Evolutionary conservation across 352 stramenopile genomes (phyloP).

Genomic region (Pythium rhizo-oryzae): DNA sequence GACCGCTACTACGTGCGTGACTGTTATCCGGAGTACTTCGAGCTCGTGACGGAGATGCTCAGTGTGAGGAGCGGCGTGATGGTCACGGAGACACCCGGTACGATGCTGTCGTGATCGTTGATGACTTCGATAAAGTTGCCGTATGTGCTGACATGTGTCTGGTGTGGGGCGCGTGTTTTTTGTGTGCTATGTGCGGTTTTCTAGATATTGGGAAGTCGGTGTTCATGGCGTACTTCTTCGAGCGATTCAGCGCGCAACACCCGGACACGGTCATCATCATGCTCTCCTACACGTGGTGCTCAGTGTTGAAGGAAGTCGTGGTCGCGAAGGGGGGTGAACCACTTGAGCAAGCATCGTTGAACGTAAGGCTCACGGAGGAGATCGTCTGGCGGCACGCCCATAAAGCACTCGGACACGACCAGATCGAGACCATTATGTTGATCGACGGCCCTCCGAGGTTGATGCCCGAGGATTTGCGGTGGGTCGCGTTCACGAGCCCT

Average conservation of each 20-base stretch:
- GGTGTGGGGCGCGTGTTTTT: neutral
- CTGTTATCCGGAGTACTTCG: slow-evolving; percentile 11
- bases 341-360: no score
- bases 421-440: neutral
- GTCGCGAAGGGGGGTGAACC: neutral
- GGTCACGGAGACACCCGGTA: slow-evolving; percentile 8
- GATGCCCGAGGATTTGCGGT: neutral
- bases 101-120: neutral
- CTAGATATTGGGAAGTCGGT: slow-evolving; percentile 19
- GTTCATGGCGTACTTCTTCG: slow-evolving; percentile 18
- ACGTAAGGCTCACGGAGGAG: no score
- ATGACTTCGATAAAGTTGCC: neutral
- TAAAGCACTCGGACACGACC: neutral
- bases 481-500: slow-evolving; percentile 4
- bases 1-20: slow-evolving; percentile 5
- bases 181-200: neutral
- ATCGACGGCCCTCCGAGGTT: neutral
- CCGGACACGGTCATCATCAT: neutral
- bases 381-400: neutral
- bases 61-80: neutral
- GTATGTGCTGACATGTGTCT: neutral
- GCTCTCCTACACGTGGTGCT: neutral
- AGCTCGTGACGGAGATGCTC: neutral
- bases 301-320: slow-evolving; percentile 1
- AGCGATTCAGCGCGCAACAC: slow-evolving; percentile 12